Evolutionary conservation across 345 rosid genomes (phyloP), one percentile per base, ranked within the genome.

Genomic region (Boechera stricta): DNA sequence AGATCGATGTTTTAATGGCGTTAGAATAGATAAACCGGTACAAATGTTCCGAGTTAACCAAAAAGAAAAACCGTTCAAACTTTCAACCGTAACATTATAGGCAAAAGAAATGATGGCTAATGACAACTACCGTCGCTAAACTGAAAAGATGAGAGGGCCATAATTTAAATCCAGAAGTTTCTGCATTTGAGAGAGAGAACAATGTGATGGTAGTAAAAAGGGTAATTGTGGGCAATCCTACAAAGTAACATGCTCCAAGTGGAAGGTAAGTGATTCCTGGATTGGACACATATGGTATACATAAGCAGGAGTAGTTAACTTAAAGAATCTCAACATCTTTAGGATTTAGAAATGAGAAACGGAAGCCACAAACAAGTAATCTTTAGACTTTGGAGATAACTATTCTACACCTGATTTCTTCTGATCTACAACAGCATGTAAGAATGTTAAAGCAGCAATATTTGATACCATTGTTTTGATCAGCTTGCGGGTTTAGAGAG

Each of bases 401-500:
- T 69, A 44, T 26, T 44, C 55, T 69, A 77, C 75, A 60, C 56
- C 57, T 76, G 57, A 52, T 38, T 47, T n/a, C 65, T 63, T 54
- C 61, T 56, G 60, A 71, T 63, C 59, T 64, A 57, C 61, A 71
- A 64, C 72, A 64, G 33, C 71, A 54, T 70, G 5, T 47, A 67
- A 67, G 52, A 67, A 28, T 49, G 59, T 15, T 3, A 32, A 12
- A 65, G 58, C 31, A 75, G 8, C 1, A 16, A 53, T 21, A 21
- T 54, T 64, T n/a, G 5, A 13, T 44, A 44, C n/a, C 64, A 62
- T 63, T 35, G 32, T 5, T 65, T 71, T 65, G 26, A 61, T 79
- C 71, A 79, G 78, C 65, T 68, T 21, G 21, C 60, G 12, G 77
- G 84, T 82, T 86, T 92, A 26, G 93, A 86, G 64, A 91, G 84